Evolutionary conservation across 257 asterid species (phyloP).

Genomic region (Avicennia marina): DNA sequence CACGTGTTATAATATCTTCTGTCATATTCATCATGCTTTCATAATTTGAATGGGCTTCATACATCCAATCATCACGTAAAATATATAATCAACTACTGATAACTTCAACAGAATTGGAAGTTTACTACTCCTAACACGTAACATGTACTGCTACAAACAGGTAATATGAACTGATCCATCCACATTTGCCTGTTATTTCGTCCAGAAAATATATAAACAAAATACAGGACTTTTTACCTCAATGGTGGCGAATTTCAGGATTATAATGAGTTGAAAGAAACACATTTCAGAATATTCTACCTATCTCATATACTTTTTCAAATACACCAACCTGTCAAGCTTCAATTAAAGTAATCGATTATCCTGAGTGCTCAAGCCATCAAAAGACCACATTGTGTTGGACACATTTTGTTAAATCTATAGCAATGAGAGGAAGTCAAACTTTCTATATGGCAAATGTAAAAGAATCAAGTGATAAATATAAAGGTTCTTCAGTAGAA

Average conservation of each 20-base stretch:
- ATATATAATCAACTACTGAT: neutral
- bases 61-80: slow-evolving; percentile 43
- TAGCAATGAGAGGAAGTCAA: too few relatives aligned
- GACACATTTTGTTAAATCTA: neutral
- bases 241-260: slow-evolving; percentile 97
- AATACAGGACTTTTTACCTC: slow-evolving; percentile 53
- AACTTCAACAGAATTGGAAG: slow-evolving; percentile 2
- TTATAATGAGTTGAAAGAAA: slow-evolving; percentile 98
- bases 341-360: slow-evolving; percentile 1
- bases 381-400: neutral
- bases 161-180: neutral
- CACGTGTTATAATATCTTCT: slow-evolving; percentile 78
- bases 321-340: slow-evolving; percentile 85
- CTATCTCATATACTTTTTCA: slow-evolving; percentile 93
- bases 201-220: slow-evolving; percentile 9
- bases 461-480: neutral
- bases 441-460: neutral
- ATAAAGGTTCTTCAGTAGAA: slow-evolving; percentile 10
- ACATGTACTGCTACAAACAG: neutral
- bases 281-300: slow-evolving; percentile 92
- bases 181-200: neutral
- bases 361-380: neutral
- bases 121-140: neutral
- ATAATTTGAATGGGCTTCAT: slow-evolving; percentile 96
- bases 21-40: slow-evolving; percentile 97